Evolutionary conservation across 495 filamentous ascomycete species (phyloP), one percentile per base, ranked within the genome.

Genomic region (Clohesyomyces aquaticus): DNA sequence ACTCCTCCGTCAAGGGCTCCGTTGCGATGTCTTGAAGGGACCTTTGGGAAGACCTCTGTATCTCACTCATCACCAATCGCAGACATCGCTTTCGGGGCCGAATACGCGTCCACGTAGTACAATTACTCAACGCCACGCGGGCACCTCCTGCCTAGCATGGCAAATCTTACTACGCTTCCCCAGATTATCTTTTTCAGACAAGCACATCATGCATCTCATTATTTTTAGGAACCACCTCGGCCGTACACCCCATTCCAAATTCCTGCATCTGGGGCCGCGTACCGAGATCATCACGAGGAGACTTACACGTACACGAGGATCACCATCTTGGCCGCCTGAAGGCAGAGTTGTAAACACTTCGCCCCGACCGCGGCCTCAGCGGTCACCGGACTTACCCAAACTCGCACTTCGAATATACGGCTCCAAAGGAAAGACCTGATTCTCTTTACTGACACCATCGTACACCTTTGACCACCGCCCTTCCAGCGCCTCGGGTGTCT

Each of bases 381-480:
- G n/a, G n/a, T 38, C 32, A 14, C 14, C 32, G 14, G 6, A 6
- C 49, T 22, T 29, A 22, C 25, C 49, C 23, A 52, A 29, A 29
- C 21, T 32, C 32, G 52, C 2, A 42, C 52, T 55, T 32, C 52
- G 43, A 21, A 63, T 48, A 19, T 32, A 35, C 1, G 83, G 81
- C 65, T 85, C 81, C 26, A 84, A 74, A 1, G 84, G 81, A 69
- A 87, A 82, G 0, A 77, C 76, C 41, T 81, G 75, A 21, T 77
- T 77, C 38, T 84, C 80, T 77, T 77, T 38, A 83, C 78, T 78
- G 27, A 85, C 77, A 27, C 76, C 78, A 16, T 77, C 75, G 61
- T 82, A 86, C 3, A 87, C 73, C 4, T 76, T 73, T 48, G 79
- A 77, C 82, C 83, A 86, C 2, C 78, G 74, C n/a, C 72, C 66